Evolutionary conservation across 2,329 filamentous ascomycete species (phyloP).

Genomic region (Bipolaris bicolor): DNA sequence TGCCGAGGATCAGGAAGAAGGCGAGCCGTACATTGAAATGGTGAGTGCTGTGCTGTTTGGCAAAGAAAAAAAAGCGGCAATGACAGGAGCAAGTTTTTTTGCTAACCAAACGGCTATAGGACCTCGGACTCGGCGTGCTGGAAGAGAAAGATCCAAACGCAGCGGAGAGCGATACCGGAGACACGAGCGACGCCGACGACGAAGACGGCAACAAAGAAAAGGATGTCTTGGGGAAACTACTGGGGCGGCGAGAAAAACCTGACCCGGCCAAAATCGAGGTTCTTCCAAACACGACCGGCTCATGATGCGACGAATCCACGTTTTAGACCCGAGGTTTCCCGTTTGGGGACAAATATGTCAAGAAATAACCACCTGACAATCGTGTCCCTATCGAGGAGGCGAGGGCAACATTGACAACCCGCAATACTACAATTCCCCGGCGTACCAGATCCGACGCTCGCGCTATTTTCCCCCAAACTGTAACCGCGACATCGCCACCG

Average conservation of each 20-base stretch:
- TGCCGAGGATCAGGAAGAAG: conserved; percentile 32
- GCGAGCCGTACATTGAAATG: conserved; percentile 51
- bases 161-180: conserved; percentile 23
- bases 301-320: conserved; percentile 12
- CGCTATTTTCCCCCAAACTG: no score
- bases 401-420: neutral
- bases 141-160: conserved; percentile 47
- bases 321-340: neutral
- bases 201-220: conserved; percentile 30
- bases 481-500: neutral
- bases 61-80: no score
- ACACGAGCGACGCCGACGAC: conserved; percentile 32
- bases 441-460: no score
- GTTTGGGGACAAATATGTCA: no score
- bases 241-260: conserved; percentile 39
- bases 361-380: neutral
- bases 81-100: neutral
- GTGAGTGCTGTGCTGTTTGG: conserved; percentile 23
- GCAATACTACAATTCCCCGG: neutral
- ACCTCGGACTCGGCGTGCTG: conserved; percentile 56
- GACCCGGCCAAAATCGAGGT: conserved; percentile 38
- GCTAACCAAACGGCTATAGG: conserved; percentile 22
- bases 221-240: conserved; percentile 47
- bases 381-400: neutral
- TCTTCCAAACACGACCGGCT: conserved; percentile 28